These are phyloP conservation scores for Colletotrichum sp. DNA, from an alignment of 2,329 filamentous ascomycete species.

Conservation along the genomic window DNA sequence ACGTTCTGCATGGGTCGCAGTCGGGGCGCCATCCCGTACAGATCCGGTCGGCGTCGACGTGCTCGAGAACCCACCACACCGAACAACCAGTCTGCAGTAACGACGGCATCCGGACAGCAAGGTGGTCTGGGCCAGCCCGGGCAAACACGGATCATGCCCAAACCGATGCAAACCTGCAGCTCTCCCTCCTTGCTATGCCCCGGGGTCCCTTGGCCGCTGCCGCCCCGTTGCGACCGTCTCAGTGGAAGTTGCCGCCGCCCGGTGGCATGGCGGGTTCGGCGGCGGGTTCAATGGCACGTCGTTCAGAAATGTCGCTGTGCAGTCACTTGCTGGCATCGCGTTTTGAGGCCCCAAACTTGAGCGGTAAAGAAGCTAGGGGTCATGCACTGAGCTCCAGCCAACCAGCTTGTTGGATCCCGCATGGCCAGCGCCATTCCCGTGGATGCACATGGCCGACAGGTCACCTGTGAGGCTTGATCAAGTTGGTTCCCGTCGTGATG, in stretches of 20 bases:
- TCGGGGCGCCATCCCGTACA: neutral
- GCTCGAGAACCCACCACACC: neutral
- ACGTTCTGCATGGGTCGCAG: neutral
- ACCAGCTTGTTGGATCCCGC: neutral
- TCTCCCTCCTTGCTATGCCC: neutral
- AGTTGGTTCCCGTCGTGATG: neutral
- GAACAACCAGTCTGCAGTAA: neutral
- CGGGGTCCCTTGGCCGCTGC: neutral
- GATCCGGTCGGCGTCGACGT: neutral
- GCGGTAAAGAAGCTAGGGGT: neutral
- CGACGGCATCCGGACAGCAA: neutral
- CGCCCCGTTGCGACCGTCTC: neutral
- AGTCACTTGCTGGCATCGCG: neutral
- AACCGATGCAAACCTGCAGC: slow-evolving; percentile 1
- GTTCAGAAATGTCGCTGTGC: neutral
- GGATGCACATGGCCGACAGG: neutral
- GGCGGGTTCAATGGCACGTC: neutral
- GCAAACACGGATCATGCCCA: slow-evolving; percentile 12
- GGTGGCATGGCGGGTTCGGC: neutral
- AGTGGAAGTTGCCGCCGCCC: neutral
- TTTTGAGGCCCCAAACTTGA: neutral
- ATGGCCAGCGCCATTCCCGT: neutral
- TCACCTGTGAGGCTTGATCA: neutral
- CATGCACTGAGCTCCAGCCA: neutral
- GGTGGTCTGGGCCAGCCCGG: slow-evolving; percentile 5